Percentiles rank a stretch among this genome's conserved stretches.
Evolutionary conservation across 805 yeast genomes (phyloP).

Genomic region (Millerago galiae): DNA sequence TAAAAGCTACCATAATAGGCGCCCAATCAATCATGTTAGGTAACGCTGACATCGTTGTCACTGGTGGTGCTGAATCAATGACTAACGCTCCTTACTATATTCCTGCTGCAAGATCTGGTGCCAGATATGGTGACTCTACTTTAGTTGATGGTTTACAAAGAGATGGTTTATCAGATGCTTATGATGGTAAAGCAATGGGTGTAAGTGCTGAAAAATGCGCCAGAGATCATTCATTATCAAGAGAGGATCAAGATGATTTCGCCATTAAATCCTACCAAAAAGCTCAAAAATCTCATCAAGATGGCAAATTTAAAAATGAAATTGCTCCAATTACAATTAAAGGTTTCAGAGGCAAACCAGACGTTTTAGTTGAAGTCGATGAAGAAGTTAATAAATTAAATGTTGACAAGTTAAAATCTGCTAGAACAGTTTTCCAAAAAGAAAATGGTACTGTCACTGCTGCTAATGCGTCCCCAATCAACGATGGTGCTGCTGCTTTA

Average conservation of each 20-base stretch:
- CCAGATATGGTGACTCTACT: conserved; percentile 77
- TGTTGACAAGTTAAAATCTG: conserved; percentile 67
- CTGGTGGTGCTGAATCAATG: conserved; percentile 99
- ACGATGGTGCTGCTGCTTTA: conserved; percentile 98
- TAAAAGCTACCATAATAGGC: conserved; percentile 85
- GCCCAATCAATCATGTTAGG: conserved; percentile 89
- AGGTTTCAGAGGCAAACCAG: conserved; percentile 90
- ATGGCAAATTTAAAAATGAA: conserved; percentile 77
- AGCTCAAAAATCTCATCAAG: conserved; percentile 74
- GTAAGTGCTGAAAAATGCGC: conserved; percentile 97
- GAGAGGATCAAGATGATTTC: conserved; percentile 85
- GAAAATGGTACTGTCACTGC: conserved; percentile 96
- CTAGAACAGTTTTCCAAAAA: conserved; percentile 91
- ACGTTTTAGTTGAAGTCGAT: conserved; percentile 61
- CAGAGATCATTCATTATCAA: conserved; percentile 62
- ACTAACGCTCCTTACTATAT: conserved; percentile 90
- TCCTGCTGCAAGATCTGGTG: conserved; percentile 80
- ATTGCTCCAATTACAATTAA: conserved; percentile 84
- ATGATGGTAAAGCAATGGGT: conserved; percentile 88
- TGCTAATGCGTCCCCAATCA: conserved; percentile 92
- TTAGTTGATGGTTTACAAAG: conserved; percentile 84
- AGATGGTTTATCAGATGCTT: conserved; percentile 93
- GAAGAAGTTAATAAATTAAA: conserved; percentile 80
- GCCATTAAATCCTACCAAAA: conserved; percentile 82
- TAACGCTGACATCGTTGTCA: conserved; percentile 84